These are phyloP conservation scores for Fusarium napiforme DNA, from an alignment of 2,329 filamentous ascomycete genomes.

Conservation along the genomic window DNA sequence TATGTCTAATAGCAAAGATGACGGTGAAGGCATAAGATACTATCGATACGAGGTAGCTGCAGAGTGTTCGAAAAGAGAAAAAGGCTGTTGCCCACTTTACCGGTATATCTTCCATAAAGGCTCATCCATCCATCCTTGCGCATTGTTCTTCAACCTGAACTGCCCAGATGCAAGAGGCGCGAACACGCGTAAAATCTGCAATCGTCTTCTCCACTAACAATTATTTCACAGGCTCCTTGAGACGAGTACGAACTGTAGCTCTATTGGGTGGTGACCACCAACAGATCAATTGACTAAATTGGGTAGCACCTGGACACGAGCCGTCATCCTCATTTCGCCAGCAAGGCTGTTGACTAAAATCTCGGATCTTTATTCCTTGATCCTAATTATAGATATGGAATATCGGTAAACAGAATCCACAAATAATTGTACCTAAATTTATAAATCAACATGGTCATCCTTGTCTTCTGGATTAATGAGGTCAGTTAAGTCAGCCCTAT, in stretches of 20 bases:
- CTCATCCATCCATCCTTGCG: too few species aligned
- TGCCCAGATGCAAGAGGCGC: not conserved
- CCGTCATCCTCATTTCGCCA: not conserved
- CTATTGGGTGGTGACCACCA: accelerated
- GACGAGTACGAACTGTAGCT: not conserved
- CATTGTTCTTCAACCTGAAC: too few species aligned
- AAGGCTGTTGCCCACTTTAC: too few species aligned
- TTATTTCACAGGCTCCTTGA: too few species aligned
- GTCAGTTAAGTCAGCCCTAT: not conserved
- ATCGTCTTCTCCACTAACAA: too few species aligned
- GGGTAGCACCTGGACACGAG: not conserved
- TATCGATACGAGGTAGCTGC: too few species aligned
- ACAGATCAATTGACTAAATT: not conserved
- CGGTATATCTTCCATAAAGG: too few species aligned
- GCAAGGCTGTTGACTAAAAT: not conserved
- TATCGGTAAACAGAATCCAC: not conserved
- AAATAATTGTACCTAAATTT: not conserved
- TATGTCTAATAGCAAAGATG: too few species aligned
- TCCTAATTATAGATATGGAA: not conserved
- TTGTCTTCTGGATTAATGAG: not conserved
- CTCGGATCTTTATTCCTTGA: not conserved
- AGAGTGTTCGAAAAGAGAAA: too few species aligned
- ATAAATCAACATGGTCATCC: not conserved
- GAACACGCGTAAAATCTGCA: not conserved
- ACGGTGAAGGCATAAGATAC: too few species aligned